Conservation (phyloP, 164 flowering plant genomes). For the Tetracentron sinense region DNA sequence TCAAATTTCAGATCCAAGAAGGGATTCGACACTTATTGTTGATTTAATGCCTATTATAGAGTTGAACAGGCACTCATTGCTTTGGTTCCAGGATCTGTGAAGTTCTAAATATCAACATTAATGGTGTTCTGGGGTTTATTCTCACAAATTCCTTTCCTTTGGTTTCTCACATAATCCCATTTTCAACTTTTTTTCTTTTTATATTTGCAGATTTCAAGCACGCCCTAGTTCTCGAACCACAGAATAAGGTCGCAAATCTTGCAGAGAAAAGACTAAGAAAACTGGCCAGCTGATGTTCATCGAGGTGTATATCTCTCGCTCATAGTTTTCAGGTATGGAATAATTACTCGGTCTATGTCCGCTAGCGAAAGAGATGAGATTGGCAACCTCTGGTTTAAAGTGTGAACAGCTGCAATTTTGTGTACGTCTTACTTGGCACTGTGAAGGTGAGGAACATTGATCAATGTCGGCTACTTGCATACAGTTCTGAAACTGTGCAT, state of each 20-base stretch:
- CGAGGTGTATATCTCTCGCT: neutral
- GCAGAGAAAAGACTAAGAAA: constrained; percentile 76
- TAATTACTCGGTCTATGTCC: no score
- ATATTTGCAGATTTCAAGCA: constrained; percentile 81
- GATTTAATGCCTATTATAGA: neutral
- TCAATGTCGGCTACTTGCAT: no score
- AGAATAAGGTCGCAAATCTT: constrained; percentile 66
- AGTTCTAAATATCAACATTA: neutral
- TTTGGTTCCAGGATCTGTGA: neutral
- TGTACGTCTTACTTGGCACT: no score
- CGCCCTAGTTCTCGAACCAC: constrained; percentile 93
- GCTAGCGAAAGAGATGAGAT: no score
- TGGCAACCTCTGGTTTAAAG: no score
- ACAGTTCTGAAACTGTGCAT: no score
- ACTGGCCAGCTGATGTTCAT: constrained; percentile 36
- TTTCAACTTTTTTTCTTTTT: neutral
- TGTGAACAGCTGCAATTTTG: no score
- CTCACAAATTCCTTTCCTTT: neutral
- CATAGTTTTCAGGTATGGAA: neutral
- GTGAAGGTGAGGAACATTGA: no score
- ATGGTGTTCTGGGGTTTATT: neutral
- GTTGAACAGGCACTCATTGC: neutral
- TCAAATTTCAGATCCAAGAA: neutral
- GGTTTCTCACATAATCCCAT: neutral
- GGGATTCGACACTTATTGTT: neutral